phyloP scores from a whole-genome alignment of 23 red algal species.

The Gracilariopsis chorda region DNA sequence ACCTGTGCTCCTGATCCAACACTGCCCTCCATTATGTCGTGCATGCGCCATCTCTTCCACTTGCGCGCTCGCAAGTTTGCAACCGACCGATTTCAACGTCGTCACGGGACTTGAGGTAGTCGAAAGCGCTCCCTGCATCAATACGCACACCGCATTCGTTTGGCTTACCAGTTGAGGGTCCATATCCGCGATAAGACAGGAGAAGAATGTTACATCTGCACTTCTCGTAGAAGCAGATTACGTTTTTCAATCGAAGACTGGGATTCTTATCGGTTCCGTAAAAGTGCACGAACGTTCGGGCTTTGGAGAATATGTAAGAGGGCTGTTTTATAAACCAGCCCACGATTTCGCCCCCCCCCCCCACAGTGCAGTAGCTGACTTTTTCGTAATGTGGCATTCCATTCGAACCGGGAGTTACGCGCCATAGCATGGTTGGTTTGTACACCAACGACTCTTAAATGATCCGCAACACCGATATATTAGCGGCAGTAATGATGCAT shows the following conservation, averaged over 20 bases:
- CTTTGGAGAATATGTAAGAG: conserved; percentile 37
- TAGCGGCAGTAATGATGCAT: conserved; percentile 28
- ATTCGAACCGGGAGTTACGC: conserved; percentile 61
- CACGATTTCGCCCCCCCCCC: conserved; percentile 70
- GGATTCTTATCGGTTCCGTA: conserved; percentile 96
- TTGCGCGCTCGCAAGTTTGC: no score
- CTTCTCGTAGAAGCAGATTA: conserved; percentile 51
- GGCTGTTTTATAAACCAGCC: conserved; percentile 96
- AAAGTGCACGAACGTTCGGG: conserved; percentile 90
- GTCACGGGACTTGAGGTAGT: conserved; percentile 73
- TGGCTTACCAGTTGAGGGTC: conserved; percentile 69
- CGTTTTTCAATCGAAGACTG: conserved; percentile 86
- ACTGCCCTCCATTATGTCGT: no score
- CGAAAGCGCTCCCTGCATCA: conserved; percentile 82
- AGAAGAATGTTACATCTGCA: conserved; percentile 87
- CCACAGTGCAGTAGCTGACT: conserved; percentile 80
- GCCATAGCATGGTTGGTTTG: conserved; percentile 76
- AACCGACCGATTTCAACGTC: conserved; percentile 61
- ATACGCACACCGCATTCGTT: conserved; percentile 82
- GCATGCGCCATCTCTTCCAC: no score
- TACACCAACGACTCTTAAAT: conserved; percentile 94
- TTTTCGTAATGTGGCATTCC: conserved; percentile 90
- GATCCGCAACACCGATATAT: conserved; percentile 61
- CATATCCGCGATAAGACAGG: conserved; percentile 89
- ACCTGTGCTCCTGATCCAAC: no score